Base-by-base conservation (phyloP, 495 filamentous ascomycete species). In the Penicillium fimorum region DNA sequence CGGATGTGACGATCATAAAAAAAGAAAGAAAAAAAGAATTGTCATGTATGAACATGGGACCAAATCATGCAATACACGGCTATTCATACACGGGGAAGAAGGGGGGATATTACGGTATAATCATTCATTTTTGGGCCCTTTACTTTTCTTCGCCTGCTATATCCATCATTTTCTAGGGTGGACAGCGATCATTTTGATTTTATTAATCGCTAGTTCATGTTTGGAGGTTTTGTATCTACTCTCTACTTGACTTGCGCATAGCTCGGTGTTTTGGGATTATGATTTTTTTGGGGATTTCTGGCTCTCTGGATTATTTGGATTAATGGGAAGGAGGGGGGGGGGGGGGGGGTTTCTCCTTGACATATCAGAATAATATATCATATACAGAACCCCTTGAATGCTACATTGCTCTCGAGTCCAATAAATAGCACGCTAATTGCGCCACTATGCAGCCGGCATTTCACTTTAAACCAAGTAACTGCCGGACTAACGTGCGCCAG, bases 221-320 rank as follows among this genome's bases (percentile, higher is more conserved):
- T 37, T 38, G 46, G 38, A 33, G n/a, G 22, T 24, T 44, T 46
- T 57, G 47, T 47, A 47, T 42, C 48, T 53, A 38, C 24, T 30
- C 25, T 30, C 13, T 47, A 15, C 13, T 37, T 38, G n/a, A 38
- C 15, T 20, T 55, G 60, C 57, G 63, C 65, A 68, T 68, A 62
- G 56, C 65, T 68, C 44, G 60, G 65, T 46, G 63, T 68, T 60
- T 64, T 27, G 25, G 25, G 25, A 27, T 27, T 49, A 50, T 56
- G 25, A 27, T 27, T 49, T 47, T 56, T 35, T 18, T 57, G 15
- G 37, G 18, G 37, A 42, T 47, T 40, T 24, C 20, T 30, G 7
- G 4, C 1, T 20, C 43, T 30, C 12, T 20, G 5, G 12, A 22
- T 29, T 20, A 27, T 30, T 29, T 17, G 9, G 18, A 17, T 38